Evolutionary conservation across 1,284 basidiomycete species (phyloP).

Genomic region (Apiotrichum akiyoshidainum): DNA sequence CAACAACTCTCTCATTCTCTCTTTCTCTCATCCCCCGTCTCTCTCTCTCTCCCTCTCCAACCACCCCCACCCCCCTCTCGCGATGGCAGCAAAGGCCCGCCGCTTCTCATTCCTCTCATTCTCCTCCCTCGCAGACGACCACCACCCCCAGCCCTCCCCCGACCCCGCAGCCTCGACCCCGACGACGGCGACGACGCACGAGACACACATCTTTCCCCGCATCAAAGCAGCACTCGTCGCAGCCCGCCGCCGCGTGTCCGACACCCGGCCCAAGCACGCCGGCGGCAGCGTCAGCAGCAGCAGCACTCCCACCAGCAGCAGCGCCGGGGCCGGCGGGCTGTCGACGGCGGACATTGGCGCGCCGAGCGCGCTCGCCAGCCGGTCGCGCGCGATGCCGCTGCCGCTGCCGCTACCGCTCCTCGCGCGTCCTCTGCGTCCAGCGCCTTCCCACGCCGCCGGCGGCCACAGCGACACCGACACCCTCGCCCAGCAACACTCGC

Average conservation of each 20-base stretch:
- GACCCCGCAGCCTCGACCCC: background rate
- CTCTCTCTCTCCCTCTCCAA: background rate
- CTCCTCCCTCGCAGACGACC: background rate
- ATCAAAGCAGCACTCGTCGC: background rate
- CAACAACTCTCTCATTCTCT: background rate
- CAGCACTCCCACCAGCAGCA: too few species aligned
- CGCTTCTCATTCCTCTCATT: slow-evolving; percentile 8
- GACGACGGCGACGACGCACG: background rate
- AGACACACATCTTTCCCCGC: slow-evolving; percentile 1
- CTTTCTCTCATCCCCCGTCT: background rate
- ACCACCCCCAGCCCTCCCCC: background rate
- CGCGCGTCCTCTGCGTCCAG: too few species aligned
- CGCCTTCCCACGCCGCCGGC: too few species aligned
- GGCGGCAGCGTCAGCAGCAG: too few species aligned
- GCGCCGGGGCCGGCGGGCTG: too few species aligned
- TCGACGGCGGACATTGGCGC: too few species aligned
- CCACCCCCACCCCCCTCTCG: too few species aligned
- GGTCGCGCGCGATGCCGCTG: too few species aligned
- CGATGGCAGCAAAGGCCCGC: background rate
- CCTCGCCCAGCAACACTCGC: too few species aligned
- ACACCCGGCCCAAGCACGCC: background rate
- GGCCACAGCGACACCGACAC: too few species aligned
- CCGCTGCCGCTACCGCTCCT: too few species aligned
- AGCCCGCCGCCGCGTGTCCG: background rate
- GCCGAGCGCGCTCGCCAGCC: too few species aligned